phyloP scores from a whole-genome alignment of 331 rosid species.

The Telfairia occidentalis region DNA sequence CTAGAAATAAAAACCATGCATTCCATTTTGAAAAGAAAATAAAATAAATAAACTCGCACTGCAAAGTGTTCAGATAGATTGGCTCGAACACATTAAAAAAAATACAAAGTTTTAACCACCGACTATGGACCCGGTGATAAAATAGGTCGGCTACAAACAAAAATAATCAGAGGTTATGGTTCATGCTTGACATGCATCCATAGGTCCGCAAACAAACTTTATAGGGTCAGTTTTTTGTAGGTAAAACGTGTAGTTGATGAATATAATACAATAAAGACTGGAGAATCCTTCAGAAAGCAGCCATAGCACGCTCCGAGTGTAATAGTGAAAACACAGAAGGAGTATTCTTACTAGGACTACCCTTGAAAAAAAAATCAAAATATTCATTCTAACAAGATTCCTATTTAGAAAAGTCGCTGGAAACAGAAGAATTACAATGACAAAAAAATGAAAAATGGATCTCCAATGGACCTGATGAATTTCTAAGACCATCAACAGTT shows the following conservation, averaged over 20 bases:
- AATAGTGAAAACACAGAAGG: background rate
- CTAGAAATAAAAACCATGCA: background rate
- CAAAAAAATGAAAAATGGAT: background rate
- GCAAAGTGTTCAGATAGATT: background rate
- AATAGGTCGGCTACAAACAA: background rate
- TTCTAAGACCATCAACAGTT: background rate
- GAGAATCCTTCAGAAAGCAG: background rate
- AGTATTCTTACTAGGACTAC: background rate
- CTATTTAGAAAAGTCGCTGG: background rate
- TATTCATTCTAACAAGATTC: background rate
- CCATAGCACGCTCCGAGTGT: background rate
- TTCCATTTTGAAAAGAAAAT: background rate
- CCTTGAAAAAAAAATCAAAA: background rate
- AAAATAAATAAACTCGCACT: no score
- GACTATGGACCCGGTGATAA: background rate
- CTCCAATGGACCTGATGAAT: background rate
- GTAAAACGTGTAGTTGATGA: background rate
- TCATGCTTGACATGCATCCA: background rate
- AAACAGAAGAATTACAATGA: background rate
- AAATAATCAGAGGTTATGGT: background rate
- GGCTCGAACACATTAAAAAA: background rate
- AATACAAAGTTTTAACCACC: background rate
- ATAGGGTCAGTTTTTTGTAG: background rate
- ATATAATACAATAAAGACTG: background rate
- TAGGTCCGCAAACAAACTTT: background rate